Base-by-base conservation (phyloP, 2,329 filamentous ascomycete genomes). In the Fusarium sp. region DNA sequence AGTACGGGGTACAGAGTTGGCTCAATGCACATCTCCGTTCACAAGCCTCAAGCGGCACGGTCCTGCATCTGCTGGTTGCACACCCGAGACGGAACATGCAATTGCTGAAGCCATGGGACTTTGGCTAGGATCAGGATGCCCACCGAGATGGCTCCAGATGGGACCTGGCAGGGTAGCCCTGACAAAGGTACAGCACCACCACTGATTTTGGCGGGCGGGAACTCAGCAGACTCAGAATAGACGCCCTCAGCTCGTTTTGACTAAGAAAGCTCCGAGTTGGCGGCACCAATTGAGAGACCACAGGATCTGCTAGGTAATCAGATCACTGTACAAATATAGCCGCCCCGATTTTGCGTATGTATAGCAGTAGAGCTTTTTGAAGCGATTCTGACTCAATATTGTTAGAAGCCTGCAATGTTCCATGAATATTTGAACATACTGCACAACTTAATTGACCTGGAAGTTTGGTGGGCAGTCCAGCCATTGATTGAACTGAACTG, bases 141-240 rank as follows among this genome's bases (percentile, higher is more conserved):
- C 59, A 62, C 63, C 55, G 63, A 70, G 57, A 72, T 69, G 71
- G 52, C 50, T 57, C 53, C 33, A 55, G 52, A 65, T 57, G 60
- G 52, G 46, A 42, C 58, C 42, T 47, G 56, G 42, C 71, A 73
- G 60, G 71, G 67, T 62, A 34, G 55, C 63, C 69, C 71, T 65
- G 61, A 64, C 34, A 28, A 59, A 64, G 43, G 28, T 49, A 47
- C 33, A 57, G 58, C 36, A 57, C 61, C 42, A 31, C 49, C 43
- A 50, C 55, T 57, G 36, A 46, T 52, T 57, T 31, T 34, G n/a
- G 19, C 45, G 42, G n/a, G 19, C 45, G 42, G 38, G 47, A 39
- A 51, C 47, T 44, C 42, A 40, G 33, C 11, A 38, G 26, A 39
- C 57, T 47, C 39, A 39, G 45, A 31, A 42, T 57, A 54, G 50